Percentiles rank a stretch among this genome's conserved stretches.
Evolutionary conservation across 75 land plant species (phyloP).

Genomic region (Cunninghamia lanceolata): DNA sequence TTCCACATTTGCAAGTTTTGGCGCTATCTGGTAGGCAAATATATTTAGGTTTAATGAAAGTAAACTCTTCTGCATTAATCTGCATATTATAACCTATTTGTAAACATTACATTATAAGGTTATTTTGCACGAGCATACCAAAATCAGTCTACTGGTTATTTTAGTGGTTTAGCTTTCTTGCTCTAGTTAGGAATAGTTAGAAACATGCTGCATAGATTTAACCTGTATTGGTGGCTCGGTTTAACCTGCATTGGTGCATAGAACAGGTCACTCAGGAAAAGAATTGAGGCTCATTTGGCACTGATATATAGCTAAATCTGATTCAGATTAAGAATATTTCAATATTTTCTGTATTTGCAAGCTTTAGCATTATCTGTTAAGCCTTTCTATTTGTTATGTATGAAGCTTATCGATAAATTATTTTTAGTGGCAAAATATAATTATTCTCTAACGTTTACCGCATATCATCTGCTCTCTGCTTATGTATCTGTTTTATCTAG

Average conservation of each 20-base stretch:
- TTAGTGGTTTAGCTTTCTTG: too few species aligned
- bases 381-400: neutral
- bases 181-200: neutral
- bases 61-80: neutral
- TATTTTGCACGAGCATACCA: neutral
- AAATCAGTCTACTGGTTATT: neutral
- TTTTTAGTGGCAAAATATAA: neutral
- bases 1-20: neutral
- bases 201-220: neutral
- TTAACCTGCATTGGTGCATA: neutral
- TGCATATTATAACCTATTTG: neutral
- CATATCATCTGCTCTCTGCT: neutral
- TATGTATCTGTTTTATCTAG: neutral
- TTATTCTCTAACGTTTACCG: neutral
- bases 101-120: neutral
- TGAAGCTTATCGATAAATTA: neutral
- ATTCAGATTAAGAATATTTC: neutral
- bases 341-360: too few species aligned
- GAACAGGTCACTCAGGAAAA: neutral
- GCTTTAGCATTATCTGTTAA: neutral
- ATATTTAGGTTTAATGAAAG: neutral
- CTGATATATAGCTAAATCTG: neutral
- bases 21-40: neutral
- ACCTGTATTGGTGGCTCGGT: neutral
- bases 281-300: neutral